These are phyloP conservation scores for Mortierella sp. DNA, from an alignment of 371 early-diverging fungal genomes.

Conservation along the genomic window DNA sequence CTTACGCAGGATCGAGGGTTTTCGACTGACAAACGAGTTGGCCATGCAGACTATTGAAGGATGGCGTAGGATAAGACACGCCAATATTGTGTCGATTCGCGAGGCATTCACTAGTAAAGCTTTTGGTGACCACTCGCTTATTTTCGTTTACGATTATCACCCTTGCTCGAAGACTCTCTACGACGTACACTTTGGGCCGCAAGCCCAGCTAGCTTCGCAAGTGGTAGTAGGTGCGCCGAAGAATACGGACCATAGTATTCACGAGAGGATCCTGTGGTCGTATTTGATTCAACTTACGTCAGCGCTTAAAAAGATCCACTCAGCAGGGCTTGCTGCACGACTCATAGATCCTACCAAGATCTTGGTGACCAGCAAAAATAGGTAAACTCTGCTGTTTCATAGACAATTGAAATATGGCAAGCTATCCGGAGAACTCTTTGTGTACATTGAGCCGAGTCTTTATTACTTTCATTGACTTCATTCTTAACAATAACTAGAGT, in stretches of 20 bases:
- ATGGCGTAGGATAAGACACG: constrained; percentile 87
- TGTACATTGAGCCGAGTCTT: too few relatives aligned
- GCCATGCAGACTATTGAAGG: constrained; percentile 87
- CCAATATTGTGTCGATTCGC: constrained; percentile 88
- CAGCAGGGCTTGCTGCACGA: constrained; percentile 82
- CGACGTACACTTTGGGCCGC: constrained; percentile 74
- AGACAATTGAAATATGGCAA: neutral
- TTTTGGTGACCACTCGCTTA: constrained; percentile 93
- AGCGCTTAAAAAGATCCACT: constrained; percentile 87
- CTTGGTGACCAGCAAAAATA: constrained; percentile 84
- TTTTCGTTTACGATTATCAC: constrained; percentile 92
- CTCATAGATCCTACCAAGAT: constrained; percentile 86
- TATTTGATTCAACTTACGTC: constrained; percentile 88
- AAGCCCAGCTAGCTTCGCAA: constrained; percentile 62
- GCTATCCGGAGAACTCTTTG: too few relatives aligned
- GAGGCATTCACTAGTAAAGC: constrained; percentile 96
- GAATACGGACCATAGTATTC: constrained; percentile 61
- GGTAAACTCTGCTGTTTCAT: constrained; percentile 58
- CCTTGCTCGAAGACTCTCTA: constrained; percentile 84
- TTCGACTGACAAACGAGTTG: constrained; percentile 80
- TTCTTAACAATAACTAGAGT: constrained; percentile 65
- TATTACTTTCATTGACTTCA: too few relatives aligned
- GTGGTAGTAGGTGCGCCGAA: constrained; percentile 59
- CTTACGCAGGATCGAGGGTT: constrained; percentile 86
- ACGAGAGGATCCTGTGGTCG: constrained; percentile 89